Conservation (phyloP, 1,139 yeast species). For the Geotrichum candidum region DNA sequence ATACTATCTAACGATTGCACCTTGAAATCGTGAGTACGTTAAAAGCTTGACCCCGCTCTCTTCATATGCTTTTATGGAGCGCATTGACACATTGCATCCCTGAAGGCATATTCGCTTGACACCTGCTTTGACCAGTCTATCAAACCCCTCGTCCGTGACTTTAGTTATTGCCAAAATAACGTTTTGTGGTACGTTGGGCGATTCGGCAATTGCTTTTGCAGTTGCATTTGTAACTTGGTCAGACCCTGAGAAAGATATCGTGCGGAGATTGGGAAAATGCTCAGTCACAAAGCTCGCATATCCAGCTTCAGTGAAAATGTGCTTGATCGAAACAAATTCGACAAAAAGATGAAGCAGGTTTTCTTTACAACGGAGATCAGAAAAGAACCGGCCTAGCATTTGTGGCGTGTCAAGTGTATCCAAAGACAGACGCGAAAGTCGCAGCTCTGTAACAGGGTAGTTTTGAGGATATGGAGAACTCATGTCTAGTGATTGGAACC, state of each 20-base stretch:
- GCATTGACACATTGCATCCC: slow-evolving; percentile 3
- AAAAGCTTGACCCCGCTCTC: slow-evolving; percentile 1
- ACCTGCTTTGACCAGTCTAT: slow-evolving; percentile 7
- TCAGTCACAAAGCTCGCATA: not conserved
- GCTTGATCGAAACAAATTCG: slow-evolving; percentile 2
- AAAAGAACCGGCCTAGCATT: not conserved
- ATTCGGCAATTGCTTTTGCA: slow-evolving; percentile 11
- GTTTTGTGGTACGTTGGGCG: slow-evolving; percentile 2
- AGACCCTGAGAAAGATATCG: slow-evolving; percentile 10
- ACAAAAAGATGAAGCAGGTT: slow-evolving; percentile 6
- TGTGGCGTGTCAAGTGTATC: not conserved
- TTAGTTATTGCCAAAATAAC: slow-evolving; percentile 11
- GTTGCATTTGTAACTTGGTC: slow-evolving; percentile 7
- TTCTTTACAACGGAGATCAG: slow-evolving; percentile 7
- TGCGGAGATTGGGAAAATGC: slow-evolving; percentile 8
- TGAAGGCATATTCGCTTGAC: slow-evolving; percentile 13
- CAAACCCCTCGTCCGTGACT: slow-evolving; percentile 11
- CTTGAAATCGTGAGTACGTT: slow-evolving; percentile 3
- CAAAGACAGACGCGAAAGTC: not conserved
- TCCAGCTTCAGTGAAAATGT: slow-evolving; percentile 3
- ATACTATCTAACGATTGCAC: not conserved
- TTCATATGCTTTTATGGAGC: not conserved
- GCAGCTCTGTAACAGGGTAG: not conserved
- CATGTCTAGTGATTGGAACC: not conserved
- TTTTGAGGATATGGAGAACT: not conserved